Base-by-base conservation (phyloP, 2,329 filamentous ascomycete species). In the Diplodia mutila region DNA sequence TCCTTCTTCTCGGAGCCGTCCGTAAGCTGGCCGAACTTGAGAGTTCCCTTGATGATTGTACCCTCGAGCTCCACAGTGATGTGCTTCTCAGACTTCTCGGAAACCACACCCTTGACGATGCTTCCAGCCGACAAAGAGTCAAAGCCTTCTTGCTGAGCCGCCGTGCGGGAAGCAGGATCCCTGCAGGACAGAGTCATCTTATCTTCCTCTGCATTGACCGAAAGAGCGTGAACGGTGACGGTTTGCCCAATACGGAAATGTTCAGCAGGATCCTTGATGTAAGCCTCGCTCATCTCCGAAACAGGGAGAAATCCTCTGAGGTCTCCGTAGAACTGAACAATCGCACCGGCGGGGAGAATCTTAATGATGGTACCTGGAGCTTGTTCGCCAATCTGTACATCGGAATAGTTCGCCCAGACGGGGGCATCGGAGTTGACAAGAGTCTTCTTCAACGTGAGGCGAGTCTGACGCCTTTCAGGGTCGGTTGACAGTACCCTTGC, bases 271-370 rank as follows among this genome's bases (percentile, higher is more conserved):
- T 97, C 91, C 72, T 91, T 87, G 74, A 99, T 97, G 75, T 91
- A 97, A 12, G 94, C 93, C 77, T 99, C 95, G 77, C 95, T 98
- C 95, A 99, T 99, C 80, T 99, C 94, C 1, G 92, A 92, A 0
- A 97, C 90, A 2, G 95, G 95, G 66, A 99, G 85, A 82, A 96
- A 99, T 9, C 91, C 96, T 71, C 89, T 88, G 23, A 99, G 84
- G 9, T 85, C 81, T 21, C 93, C 93, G 74, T 96, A 99, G 80
- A 98, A 99, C 76, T 97, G 93, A 65, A 99, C 91, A 21, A 94
- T 88, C 12, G 95, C 95, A 68, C 95, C 95, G 65, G 88, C 88
- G 3, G 86, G 80, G 67, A 93, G 84, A 12, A 99, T 84, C 70
- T 91, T 96, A 71, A 97, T 86, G 71, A 99, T 90, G 0, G 93